Evolutionary conservation across 2,329 filamentous ascomycete genomes (phyloP).

Genomic region (Ophiostoma sp.): DNA sequence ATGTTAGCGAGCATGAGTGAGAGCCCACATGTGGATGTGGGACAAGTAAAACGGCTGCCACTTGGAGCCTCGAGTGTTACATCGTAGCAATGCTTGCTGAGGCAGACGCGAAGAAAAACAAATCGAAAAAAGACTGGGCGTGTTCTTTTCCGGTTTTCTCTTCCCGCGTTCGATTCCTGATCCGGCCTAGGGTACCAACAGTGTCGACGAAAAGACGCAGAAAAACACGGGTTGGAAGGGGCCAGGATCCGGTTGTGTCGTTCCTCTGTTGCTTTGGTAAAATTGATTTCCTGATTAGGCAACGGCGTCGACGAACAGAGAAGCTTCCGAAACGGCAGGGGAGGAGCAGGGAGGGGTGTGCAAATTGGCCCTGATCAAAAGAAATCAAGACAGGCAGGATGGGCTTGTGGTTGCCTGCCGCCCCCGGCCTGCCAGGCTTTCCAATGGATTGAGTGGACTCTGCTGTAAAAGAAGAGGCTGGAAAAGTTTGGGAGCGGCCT

Average conservation of each 20-base stretch:
- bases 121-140: neutral
- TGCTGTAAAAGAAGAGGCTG: neutral
- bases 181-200: conserved; percentile 4
- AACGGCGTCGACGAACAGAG: conserved; percentile 18
- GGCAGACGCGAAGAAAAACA: conserved; percentile 8
- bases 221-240: conserved; percentile 5
- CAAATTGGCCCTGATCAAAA: neutral
- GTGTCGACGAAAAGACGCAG: conserved; percentile 4
- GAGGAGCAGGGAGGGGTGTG: neutral
- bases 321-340: conserved; percentile 22
- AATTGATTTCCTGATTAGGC: conserved; percentile 21
- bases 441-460: neutral
- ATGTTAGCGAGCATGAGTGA: neutral
- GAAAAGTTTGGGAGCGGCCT: neutral
- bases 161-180: conserved; percentile 16
- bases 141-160: conserved; percentile 3
- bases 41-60: neutral
- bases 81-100: neutral
- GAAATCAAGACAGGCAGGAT: neutral
- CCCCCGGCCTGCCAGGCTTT: neutral
- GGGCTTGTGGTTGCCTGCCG: neutral
- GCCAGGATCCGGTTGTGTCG: neutral
- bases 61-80: neutral
- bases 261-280: conserved; percentile 20
- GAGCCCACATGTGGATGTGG: neutral